A percentile compares a stretch with the other conserved stretches of the same genome.
phyloP scores from a whole-genome alignment of 108 stramenopile genomes.

The Nitzschia putrida region DNA sequence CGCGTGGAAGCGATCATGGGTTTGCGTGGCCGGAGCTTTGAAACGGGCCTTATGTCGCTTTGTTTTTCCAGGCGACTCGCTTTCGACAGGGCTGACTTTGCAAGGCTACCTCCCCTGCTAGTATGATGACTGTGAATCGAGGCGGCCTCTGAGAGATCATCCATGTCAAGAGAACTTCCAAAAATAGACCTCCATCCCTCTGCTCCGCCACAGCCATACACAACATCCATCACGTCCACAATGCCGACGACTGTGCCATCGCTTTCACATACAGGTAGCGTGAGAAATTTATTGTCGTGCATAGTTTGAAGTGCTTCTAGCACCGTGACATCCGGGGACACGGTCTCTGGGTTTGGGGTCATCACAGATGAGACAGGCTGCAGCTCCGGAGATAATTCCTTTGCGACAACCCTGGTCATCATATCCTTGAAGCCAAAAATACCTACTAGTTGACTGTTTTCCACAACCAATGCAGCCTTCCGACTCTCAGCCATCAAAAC shows the following conservation, averaged over 20 bases:
- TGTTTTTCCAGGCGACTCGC: slow-evolving; percentile 1
- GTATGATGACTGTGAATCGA: slow-evolving; percentile 48
- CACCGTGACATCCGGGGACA: slow-evolving; percentile 83
- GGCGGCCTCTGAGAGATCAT: slow-evolving; percentile 57
- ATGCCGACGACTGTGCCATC: slow-evolving; percentile 85
- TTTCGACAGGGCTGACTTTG: slow-evolving; percentile 6
- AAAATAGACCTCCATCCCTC: slow-evolving; percentile 87
- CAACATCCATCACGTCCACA: slow-evolving; percentile 95
- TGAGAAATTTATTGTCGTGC: slow-evolving; percentile 93
- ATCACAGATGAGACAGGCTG: slow-evolving; percentile 82
- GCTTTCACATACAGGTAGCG: slow-evolving; percentile 84
- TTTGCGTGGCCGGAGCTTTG: slow-evolving; percentile 76
- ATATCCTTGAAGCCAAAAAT: slow-evolving; percentile 95
- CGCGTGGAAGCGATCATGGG: slow-evolving; percentile 47
- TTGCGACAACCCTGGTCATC: slow-evolving; percentile 89
- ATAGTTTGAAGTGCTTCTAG: slow-evolving; percentile 91
- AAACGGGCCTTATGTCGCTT: slow-evolving; percentile 39
- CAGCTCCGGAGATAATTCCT: slow-evolving; percentile 70
- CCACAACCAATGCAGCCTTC: slow-evolving; percentile 87
- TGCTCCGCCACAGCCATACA: slow-evolving; percentile 77
- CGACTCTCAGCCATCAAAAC: slow-evolving; percentile 77
- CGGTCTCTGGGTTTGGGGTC: slow-evolving; percentile 91
- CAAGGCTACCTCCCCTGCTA: slow-evolving; percentile 11
- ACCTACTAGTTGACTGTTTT: slow-evolving; percentile 76
- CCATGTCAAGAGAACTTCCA: slow-evolving; percentile 61